Evolutionary conservation across 805 yeast genomes (phyloP).

Genomic region (Candida xyloterini): DNA sequence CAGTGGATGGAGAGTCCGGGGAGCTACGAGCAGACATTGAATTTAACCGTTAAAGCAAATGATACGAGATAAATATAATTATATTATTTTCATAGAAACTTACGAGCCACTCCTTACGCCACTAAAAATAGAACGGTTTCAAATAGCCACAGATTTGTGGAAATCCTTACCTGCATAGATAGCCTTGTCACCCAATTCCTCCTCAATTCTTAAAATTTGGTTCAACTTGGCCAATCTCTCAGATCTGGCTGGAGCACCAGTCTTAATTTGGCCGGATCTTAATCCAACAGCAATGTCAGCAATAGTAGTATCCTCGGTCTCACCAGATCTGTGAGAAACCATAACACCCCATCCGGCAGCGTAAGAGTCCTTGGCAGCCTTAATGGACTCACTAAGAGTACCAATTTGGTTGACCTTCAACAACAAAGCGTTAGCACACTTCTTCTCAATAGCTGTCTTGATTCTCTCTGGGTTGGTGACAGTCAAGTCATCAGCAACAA

Average conservation of each 20-base stretch:
- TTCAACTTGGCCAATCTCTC: constrained; percentile 99
- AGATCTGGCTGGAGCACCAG: constrained; percentile 99
- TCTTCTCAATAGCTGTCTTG: constrained; percentile 93
- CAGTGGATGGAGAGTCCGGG: constrained; percentile 1
- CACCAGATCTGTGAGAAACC: constrained; percentile 99
- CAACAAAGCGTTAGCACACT: constrained; percentile 90
- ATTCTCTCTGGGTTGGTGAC: constrained; percentile 97
- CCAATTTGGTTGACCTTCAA: constrained; percentile 99
- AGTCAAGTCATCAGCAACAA: constrained; percentile 97
- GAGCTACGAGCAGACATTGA: constrained; percentile 4
- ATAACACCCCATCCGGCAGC: constrained; percentile 99
- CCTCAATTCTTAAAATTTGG: constrained; percentile 98
- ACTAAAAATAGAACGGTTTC: constrained; percentile 9
- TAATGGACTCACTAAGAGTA: constrained; percentile 90
- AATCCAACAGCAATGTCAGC: constrained; percentile 98
- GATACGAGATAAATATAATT: not conserved
- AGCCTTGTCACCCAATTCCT: constrained; percentile 97
- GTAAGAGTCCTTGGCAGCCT: constrained; percentile 94
- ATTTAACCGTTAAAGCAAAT: not conserved
- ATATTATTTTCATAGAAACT: too few relatives aligned
- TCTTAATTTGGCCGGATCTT: constrained; percentile 98
- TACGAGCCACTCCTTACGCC: constrained; percentile 1
- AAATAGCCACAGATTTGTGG: constrained; percentile 51
- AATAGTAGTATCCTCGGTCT: constrained; percentile 97
- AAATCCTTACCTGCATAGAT: constrained; percentile 90